Conservation (phyloP, 768 basidiomycete genomes). For the Boletus eberwhitei region DNA sequence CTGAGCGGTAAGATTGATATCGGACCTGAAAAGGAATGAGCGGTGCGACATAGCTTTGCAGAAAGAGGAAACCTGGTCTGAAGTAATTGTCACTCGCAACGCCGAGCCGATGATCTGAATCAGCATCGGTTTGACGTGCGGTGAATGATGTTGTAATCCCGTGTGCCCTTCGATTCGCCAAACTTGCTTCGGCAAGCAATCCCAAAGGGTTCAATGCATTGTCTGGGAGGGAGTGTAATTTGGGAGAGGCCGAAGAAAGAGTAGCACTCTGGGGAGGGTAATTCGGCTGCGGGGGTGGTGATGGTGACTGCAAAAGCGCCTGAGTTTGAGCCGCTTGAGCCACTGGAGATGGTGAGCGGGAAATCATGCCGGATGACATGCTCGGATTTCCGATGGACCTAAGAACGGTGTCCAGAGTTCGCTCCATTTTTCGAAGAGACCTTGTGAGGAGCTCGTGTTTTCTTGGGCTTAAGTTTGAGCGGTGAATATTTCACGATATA, state of each 20-base stretch:
- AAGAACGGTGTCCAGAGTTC: conserved; percentile 88
- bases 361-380: conserved; percentile 76
- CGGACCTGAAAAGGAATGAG: conserved; percentile 50
- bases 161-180: conserved; percentile 68
- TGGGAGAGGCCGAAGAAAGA: conserved; percentile 58
- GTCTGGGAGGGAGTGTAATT: conserved; percentile 88
- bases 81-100: conserved; percentile 89
- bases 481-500: conserved; percentile 26
- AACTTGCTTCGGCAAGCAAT: conserved; percentile 84
- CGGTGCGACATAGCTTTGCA: background rate
- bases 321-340: conserved; percentile 49
- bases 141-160: conserved; percentile 41
- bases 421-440: conserved; percentile 87
- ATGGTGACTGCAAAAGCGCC: conserved; percentile 51
- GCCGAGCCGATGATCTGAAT: conserved; percentile 55
- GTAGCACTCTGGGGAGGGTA: conserved; percentile 22
- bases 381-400: conserved; percentile 84
- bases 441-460: conserved; percentile 81
- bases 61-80: conserved; percentile 66
- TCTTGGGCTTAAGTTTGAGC: conserved; percentile 43
- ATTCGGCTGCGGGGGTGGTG: conserved; percentile 45
- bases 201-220: conserved; percentile 92
- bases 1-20: conserved; percentile 86
- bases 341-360: conserved; percentile 72
- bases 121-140: conserved; percentile 36